Conservation (phyloP, 495 filamentous ascomycete species). For the Penicillium coffeae region DNA sequence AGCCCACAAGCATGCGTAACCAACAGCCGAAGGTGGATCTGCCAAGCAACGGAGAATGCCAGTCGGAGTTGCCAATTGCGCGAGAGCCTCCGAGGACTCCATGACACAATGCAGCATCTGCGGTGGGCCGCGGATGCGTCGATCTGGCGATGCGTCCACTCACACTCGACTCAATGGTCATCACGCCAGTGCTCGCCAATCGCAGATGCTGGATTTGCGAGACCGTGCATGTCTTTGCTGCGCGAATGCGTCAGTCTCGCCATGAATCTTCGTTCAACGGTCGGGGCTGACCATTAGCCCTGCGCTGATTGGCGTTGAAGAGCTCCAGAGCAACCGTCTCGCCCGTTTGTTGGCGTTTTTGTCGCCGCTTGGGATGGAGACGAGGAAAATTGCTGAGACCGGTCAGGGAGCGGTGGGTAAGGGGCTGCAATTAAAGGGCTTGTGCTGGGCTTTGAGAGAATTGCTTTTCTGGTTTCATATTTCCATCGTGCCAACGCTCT, state of each 20-base stretch:
- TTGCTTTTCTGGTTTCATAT: neutral
- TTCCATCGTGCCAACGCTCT: neutral
- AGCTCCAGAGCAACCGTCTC: conserved; percentile 2
- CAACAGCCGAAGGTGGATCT: neutral
- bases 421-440: conserved; percentile 12
- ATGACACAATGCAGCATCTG: no score
- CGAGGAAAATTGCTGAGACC: conserved; percentile 6
- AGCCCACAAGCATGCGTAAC: neutral
- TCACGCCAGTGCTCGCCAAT: conserved; percentile 1
- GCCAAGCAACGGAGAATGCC: neutral
- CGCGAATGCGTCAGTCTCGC: neutral
- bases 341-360: conserved; percentile 8
- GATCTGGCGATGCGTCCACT: neutral
- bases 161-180: conserved; percentile 2
- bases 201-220: neutral
- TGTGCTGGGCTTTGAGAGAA: neutral
- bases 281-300: conserved; percentile 16
- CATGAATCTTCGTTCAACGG: neutral
- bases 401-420: conserved; percentile 4
- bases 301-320: conserved; percentile 13
- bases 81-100: no score
- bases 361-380: neutral
- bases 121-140: neutral
- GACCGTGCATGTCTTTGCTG: neutral
- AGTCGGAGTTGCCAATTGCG: no score